Percentiles rank a stretch among this genome's conserved stretches.
These are phyloP conservation scores for Trametes hirsuta DNA, from an alignment of 1,284 basidiomycete genomes.

Conservation along the genomic window DNA sequence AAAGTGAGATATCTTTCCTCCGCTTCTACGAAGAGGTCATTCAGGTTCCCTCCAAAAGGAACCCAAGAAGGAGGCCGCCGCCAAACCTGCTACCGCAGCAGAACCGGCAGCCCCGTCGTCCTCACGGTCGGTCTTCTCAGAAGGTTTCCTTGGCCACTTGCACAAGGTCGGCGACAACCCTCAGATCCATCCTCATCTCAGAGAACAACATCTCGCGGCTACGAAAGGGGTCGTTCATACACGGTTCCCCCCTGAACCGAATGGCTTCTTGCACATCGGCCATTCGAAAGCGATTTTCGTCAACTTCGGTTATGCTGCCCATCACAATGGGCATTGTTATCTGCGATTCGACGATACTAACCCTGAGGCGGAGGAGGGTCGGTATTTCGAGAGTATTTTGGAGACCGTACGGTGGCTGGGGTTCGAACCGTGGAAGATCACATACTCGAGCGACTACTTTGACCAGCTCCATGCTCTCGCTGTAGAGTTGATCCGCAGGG, in stretches of 20 bases:
- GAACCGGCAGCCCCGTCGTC: slow-evolving; percentile 41
- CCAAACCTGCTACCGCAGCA: slow-evolving; percentile 38
- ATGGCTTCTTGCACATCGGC: slow-evolving; percentile 95
- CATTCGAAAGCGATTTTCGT: slow-evolving; percentile 99
- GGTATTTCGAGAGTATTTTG: slow-evolving; percentile 96
- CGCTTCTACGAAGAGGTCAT: neutral
- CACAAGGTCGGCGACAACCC: slow-evolving; percentile 96
- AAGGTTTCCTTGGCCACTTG: slow-evolving; percentile 93
- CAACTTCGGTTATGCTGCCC: slow-evolving; percentile 96
- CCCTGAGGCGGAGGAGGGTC: slow-evolving; percentile 95
- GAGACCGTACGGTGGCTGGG: slow-evolving; percentile 97
- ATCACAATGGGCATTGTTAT: slow-evolving; percentile 90
- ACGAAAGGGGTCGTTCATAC: slow-evolving; percentile 91
- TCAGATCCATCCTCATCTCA: slow-evolving; percentile 80
- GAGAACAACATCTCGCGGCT: slow-evolving; percentile 79
- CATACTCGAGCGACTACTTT: slow-evolving; percentile 99
- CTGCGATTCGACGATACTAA: slow-evolving; percentile 99
- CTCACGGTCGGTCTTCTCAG: slow-evolving; percentile 83
- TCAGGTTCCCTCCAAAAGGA: slow-evolving; percentile 42
- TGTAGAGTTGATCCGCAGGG: slow-evolving; percentile 87
- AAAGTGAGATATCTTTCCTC: slow-evolving; percentile 53
- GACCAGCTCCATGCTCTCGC: slow-evolving; percentile 87
- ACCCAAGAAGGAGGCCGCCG: slow-evolving; percentile 51
- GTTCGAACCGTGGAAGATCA: slow-evolving; percentile 98
- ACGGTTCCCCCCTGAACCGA: slow-evolving; percentile 98